phyloP scores from a whole-genome alignment of 2,329 filamentous ascomycete species.

The Sarocladiaceae sp. region DNA sequence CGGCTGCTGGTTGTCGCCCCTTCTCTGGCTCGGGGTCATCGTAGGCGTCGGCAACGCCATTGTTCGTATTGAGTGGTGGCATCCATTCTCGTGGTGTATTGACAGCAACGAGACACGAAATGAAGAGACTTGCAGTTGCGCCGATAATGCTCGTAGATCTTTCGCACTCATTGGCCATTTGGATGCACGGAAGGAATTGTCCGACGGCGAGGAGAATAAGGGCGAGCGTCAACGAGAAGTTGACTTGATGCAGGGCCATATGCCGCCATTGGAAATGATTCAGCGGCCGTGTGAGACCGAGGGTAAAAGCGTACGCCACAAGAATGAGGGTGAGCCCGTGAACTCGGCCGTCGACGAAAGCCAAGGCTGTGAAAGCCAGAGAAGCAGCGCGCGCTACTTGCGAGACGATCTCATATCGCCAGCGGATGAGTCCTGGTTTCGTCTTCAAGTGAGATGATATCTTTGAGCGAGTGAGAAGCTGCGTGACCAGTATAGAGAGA shows the following conservation, averaged over 20 bases:
- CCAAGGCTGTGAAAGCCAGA: slow-evolving; percentile 31
- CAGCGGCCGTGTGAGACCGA: slow-evolving; percentile 37
- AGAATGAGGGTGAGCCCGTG: slow-evolving; percentile 31
- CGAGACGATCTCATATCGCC: slow-evolving; percentile 35
- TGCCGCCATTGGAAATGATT: slow-evolving; percentile 38
- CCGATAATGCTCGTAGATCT: slow-evolving; percentile 25
- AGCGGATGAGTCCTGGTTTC: slow-evolving; percentile 32
- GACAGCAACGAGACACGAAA: slow-evolving; percentile 32
- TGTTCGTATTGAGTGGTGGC: slow-evolving; percentile 33
- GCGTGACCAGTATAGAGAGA: slow-evolving; percentile 19
- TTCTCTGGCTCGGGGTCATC: slow-evolving; percentile 17
- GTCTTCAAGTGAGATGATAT: slow-evolving; percentile 14
- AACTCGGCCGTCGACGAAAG: slow-evolving; percentile 25
- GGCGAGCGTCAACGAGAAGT: slow-evolving; percentile 33
- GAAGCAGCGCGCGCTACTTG: slow-evolving; percentile 34
- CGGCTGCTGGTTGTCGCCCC: slow-evolving; percentile 40
- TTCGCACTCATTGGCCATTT: slow-evolving; percentile 25
- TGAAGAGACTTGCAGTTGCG: slow-evolving; percentile 29
- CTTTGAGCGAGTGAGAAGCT: neutral
- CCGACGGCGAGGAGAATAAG: slow-evolving; percentile 29
- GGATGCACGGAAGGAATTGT: slow-evolving; percentile 38
- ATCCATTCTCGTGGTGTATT: slow-evolving; percentile 45
- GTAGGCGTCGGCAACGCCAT: slow-evolving; percentile 30
- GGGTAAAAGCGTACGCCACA: slow-evolving; percentile 33
- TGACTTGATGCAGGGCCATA: slow-evolving; percentile 41